These are phyloP conservation scores for Verticillium isaacii DNA, from an alignment of 2,329 filamentous ascomycete species.

Conservation along the genomic window DNA sequence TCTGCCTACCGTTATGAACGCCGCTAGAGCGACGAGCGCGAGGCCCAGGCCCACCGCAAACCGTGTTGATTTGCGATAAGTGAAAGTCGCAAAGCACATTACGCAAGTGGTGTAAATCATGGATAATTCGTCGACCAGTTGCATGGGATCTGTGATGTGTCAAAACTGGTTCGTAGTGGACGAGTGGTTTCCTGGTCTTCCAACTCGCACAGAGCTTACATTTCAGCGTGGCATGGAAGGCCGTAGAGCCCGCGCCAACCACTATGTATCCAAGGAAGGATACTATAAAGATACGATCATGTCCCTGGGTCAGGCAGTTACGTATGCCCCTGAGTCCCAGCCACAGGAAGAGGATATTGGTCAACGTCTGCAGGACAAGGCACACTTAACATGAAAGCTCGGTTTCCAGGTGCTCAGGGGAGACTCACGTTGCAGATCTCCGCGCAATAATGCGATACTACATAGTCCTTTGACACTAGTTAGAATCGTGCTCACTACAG, in stretches of 20 bases:
- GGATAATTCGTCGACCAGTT: constrained; percentile 54
- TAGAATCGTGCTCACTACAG: neutral
- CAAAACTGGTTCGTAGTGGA: neutral
- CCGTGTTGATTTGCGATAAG: constrained; percentile 53
- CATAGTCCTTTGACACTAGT: constrained; percentile 43
- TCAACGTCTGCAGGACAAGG: constrained; percentile 53
- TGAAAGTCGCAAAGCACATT: constrained; percentile 64
- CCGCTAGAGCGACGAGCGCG: constrained; percentile 48
- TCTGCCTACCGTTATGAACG: constrained; percentile 65
- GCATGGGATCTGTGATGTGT: constrained; percentile 47
- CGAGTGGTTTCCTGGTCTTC: neutral
- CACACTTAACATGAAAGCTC: neutral
- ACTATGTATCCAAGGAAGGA: constrained; percentile 49
- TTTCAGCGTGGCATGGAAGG: constrained; percentile 54
- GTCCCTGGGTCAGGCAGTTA: constrained; percentile 66
- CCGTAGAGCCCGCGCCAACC: constrained; percentile 49
- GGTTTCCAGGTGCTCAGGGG: neutral
- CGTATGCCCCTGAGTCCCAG: constrained; percentile 71
- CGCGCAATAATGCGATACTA: constrained; percentile 69
- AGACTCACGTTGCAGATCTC: constrained; percentile 62
- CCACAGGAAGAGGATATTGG: constrained; percentile 77
- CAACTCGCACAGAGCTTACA: constrained; percentile 31
- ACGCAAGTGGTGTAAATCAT: constrained; percentile 58
- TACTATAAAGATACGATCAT: constrained; percentile 72
- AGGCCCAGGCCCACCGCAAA: constrained; percentile 52